These are phyloP conservation scores for Fusarium anguioides DNA, from an alignment of 2,329 filamentous ascomycete species.

Conservation along the genomic window DNA sequence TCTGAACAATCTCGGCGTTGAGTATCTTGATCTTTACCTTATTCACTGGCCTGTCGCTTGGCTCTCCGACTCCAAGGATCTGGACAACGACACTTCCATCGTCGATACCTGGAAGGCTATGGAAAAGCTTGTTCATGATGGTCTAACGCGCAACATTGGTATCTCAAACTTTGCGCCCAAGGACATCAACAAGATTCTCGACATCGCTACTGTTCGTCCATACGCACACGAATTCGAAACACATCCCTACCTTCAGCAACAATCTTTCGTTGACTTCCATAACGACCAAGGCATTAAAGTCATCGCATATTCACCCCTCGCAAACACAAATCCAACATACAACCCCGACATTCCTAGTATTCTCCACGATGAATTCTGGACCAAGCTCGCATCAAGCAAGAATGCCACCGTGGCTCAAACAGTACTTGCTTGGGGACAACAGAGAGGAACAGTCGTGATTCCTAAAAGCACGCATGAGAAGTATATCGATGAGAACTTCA, in stretches of 20 bases:
- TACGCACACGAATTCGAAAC: constrained; percentile 58
- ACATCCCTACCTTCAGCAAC: constrained; percentile 67
- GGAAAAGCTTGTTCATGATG: constrained; percentile 42
- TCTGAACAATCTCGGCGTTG: constrained; percentile 47
- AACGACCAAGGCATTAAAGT: constrained; percentile 45
- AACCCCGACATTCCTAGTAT: constrained; percentile 35
- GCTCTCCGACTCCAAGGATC: constrained; percentile 30
- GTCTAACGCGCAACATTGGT: constrained; percentile 53
- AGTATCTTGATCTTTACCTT: constrained; percentile 50
- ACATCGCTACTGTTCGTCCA: constrained; percentile 44
- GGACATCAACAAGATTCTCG: constrained; percentile 59
- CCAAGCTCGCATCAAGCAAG: constrained; percentile 24
- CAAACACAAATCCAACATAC: constrained; percentile 39
- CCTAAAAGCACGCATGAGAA: constrained; percentile 36
- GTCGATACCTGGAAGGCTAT: constrained; percentile 49
- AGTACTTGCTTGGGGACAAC: constrained; percentile 39
- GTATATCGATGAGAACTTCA: constrained; percentile 38
- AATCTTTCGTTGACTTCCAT: constrained; percentile 44
- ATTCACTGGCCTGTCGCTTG: constrained; percentile 47
- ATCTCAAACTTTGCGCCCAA: constrained; percentile 68
- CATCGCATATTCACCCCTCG: constrained; percentile 40
- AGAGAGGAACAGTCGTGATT: constrained; percentile 36
- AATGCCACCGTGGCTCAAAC: constrained; percentile 39
- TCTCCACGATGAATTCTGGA: constrained; percentile 36
- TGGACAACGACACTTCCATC: constrained; percentile 37